Evolutionary conservation across 2,329 filamentous ascomycete species (phyloP), one percentile per base, ranked within the genome.

Genomic region (Setomelanomma holmii): DNA sequence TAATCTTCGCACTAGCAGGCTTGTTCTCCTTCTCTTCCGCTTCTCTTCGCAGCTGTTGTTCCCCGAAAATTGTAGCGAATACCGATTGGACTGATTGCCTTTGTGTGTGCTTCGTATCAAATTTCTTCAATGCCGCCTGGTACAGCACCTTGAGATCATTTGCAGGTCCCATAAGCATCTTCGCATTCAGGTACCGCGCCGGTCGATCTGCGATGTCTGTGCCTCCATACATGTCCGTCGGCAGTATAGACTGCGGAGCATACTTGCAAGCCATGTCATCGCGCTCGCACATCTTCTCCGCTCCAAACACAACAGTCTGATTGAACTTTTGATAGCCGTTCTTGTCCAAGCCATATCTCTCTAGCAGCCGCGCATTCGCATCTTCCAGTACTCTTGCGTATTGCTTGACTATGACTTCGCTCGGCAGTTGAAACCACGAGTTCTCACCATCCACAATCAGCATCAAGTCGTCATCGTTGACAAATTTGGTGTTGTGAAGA

Each of bases 381-480:
- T 79, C 77, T n/a, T 77, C 74, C 16, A 83, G 67, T 14, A 85
- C 73, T 12, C 78, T 74, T 57, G 86, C 83, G 68, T 89, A 90
- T 38, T 87, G 80, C 57, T 82, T 75, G 21, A 90, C 80, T 58
- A 89, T 74, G 17, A 89, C 78, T 36, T 87, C 82, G 2, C 84
- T 81, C 0, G 86, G 85, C 2, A 89, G 75, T 67, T 90, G 87
- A 53, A 89, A 84, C 75, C 86, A 85, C 1, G 85, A 78, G 52
- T 89, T 85, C 66, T 84, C 81, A 1, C 83, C 85, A 66, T 89
- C 86, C 5, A 86, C 79, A 40, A 89, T 78, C 51, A 89, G 72
- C 6, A 88, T 80, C 22, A 90, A 71, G 66, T 90, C 87, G 17
- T 84, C 77, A 50, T 86, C 78, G 20, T 78, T 74, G 16, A 83